Conservation (phyloP, 768 basidiomycete genomes). For the Calvatia gigantea region DNA sequence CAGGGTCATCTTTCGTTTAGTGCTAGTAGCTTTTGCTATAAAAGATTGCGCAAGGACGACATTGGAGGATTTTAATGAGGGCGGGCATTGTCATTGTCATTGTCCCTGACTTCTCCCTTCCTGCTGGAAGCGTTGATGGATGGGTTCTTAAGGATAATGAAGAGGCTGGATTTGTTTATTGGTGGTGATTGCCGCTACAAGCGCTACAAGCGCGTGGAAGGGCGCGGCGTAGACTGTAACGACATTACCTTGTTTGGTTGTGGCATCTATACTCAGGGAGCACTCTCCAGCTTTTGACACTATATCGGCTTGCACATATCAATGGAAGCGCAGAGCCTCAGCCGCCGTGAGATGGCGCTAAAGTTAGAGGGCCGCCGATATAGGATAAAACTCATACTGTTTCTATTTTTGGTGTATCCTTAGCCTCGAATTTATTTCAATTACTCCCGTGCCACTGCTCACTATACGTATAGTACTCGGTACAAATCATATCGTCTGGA, state of each 20-base stretch:
- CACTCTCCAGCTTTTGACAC: no score
- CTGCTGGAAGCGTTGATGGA: background rate
- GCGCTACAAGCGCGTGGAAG: slow-evolving; percentile 10
- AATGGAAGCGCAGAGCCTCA: no score
- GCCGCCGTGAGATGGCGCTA: no score
- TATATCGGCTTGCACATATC: no score
- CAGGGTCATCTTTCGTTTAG: slow-evolving; percentile 20
- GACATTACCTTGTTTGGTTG: slow-evolving; percentile 1
- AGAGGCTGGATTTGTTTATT: slow-evolving; percentile 2
- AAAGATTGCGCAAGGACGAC: background rate
- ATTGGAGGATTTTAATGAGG: slow-evolving; percentile 10
- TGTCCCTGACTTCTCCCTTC: slow-evolving; percentile 5
- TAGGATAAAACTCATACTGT: no score
- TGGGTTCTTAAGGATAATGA: background rate
- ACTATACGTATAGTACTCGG: no score
- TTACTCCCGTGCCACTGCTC: no score
- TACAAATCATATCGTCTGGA: no score
- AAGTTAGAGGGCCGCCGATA: no score
- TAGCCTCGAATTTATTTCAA: no score
- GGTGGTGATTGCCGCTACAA: slow-evolving; percentile 7
- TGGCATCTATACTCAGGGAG: no score
- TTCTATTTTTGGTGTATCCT: no score
- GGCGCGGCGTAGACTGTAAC: slow-evolving; percentile 6
- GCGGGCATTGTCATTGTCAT: slow-evolving; percentile 7
- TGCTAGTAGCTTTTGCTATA: background rate